These are phyloP conservation scores for Monosporascus sp. DNA, from an alignment of 2,329 filamentous ascomycete species.

Conservation along the genomic window DNA sequence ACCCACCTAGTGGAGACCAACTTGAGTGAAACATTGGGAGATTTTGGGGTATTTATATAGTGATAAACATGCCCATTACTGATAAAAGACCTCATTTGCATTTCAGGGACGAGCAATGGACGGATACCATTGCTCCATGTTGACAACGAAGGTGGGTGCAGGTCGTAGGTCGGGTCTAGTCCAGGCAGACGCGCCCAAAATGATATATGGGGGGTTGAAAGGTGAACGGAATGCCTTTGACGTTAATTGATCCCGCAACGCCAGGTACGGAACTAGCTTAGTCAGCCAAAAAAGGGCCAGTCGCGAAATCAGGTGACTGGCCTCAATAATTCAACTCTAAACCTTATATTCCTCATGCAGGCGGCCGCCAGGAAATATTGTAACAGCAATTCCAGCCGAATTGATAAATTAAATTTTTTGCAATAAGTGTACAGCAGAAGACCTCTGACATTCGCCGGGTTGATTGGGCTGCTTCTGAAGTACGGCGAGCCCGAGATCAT, in stretches of 20 bases:
- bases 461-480: no score
- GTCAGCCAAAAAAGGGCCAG: not conserved
- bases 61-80: no score
- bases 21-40: slow-evolving; percentile 12
- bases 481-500: no score
- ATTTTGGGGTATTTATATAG: slow-evolving; percentile 21
- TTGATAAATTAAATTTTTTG: not conserved
- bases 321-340: not conserved
- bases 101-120: slow-evolving; percentile 1
- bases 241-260: no score
- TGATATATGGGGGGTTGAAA: not conserved
- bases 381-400: no score
- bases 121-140: slow-evolving; percentile 22
- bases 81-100: no score
- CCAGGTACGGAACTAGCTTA: no score
- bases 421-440: not conserved
- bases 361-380: no score
- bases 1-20: slow-evolving; percentile 16
- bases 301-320: not conserved
- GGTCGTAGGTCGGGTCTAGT: slow-evolving; percentile 1
- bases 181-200: slow-evolving; percentile 16
- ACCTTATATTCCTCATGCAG: no score
- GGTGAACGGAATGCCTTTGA: not conserved
- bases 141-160: slow-evolving; percentile 10
- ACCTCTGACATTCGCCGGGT: slow-evolving; percentile 3